Evolutionary conservation across 225 moss, liverwort and hornwort genomes (phyloP), one percentile per base, ranked within the genome.

Genomic region (Lunularia cruciata): DNA sequence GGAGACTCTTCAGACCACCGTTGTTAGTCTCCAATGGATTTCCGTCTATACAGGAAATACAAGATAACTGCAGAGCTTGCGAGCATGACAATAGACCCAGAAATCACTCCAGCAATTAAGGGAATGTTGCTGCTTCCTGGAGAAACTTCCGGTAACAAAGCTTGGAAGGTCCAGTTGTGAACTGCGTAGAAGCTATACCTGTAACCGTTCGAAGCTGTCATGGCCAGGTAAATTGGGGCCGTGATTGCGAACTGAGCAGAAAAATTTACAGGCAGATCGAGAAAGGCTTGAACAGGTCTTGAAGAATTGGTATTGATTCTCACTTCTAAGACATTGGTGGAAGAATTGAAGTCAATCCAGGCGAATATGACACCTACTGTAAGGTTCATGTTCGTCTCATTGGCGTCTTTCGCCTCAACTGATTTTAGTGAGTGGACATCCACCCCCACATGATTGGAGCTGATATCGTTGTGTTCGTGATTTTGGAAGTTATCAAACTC

Each of bases 311-410:
- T 4, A 14, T 54, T 46, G 66, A 74, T 74, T 14, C 76, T 36
- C 57, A 76, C 76, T 37, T 76, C 65, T 3, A 76, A 57, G 35
- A 18, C 57, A 6, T 2, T 4, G n/a, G 12, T 20, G 5, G 72
- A 30, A 25, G n/a, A 58, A 14, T 67, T 16, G 33, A 49, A 67
- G 20, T 51, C 48, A 28, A 67, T 34, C 67, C 67, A 67, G 22
- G 67, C 8, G 32, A 27, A 31, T 32, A 67, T n/a, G 32, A 6
- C 12, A 15, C n/a, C 28, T 2, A 15, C 8, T 7, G 6, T 8
- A 12, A 67, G 33, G 0, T 3, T 22, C 13, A 67, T 67, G 35
- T 49, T 49, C 31, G 36, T 33, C 3, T 67, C 43, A 26, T 10
- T 3, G 2, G 67, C 49, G n/a, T 15, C 4, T 11, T 28, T 46